Percentiles rank a stretch among this genome's conserved stretches.
These are phyloP conservation scores for Neurospora sp. DNA, from an alignment of 495 filamentous ascomycete species.

Conservation along the genomic window DNA sequence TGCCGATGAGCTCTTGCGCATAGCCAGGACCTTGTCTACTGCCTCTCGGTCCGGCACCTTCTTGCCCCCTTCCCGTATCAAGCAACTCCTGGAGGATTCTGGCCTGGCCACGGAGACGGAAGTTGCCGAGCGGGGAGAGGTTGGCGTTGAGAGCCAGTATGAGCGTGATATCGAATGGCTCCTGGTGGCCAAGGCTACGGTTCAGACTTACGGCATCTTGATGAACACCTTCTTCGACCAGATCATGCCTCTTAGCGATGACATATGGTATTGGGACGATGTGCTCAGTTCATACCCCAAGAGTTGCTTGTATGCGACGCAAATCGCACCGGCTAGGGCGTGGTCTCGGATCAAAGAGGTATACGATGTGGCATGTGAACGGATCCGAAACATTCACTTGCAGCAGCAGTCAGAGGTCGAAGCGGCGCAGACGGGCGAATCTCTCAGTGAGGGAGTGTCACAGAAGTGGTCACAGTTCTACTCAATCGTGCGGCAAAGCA, in stretches of 20 bases:
- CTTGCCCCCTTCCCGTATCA: slow-evolving; percentile 43
- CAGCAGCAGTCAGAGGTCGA: slow-evolving; percentile 2
- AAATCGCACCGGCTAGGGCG: slow-evolving; percentile 66
- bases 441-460: slow-evolving; percentile 16
- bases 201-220: slow-evolving; percentile 71
- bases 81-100: slow-evolving; percentile 49
- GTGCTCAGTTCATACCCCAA: slow-evolving; percentile 61
- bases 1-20: slow-evolving; percentile 45
- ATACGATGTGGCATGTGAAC: slow-evolving; percentile 44
- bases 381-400: slow-evolving; percentile 24
- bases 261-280: slow-evolving; percentile 90
- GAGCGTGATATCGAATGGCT: slow-evolving; percentile 80
- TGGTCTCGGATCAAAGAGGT: slow-evolving; percentile 57
- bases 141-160: slow-evolving; percentile 32
- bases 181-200: slow-evolving; percentile 72
- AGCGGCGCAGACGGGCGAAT: background rate
- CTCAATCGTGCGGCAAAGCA: slow-evolving; percentile 60
- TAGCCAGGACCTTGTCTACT: slow-evolving; percentile 60
- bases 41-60: slow-evolving; percentile 47
- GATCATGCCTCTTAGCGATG: slow-evolving; percentile 68
- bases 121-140: slow-evolving; percentile 8
- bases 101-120: slow-evolving; percentile 19
- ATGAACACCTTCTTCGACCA: slow-evolving; percentile 65
- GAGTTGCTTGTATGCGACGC: slow-evolving; percentile 67
- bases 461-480: slow-evolving; percentile 71